phyloP scores from a whole-genome alignment of 139 green algal genomes.

The Choricystis sp. region DNA sequence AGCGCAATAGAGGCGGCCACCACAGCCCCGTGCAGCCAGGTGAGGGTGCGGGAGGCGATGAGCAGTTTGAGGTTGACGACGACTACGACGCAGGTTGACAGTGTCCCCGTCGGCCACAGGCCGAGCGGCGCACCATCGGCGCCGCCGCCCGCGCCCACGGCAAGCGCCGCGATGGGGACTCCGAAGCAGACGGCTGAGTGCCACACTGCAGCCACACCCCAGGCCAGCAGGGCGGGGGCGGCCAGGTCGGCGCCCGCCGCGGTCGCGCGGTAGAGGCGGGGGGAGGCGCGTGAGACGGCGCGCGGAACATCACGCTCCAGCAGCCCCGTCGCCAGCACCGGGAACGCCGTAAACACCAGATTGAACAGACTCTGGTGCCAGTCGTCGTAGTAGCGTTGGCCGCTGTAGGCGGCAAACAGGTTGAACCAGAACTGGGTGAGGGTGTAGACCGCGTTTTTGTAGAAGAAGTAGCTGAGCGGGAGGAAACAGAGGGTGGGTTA shows the following conservation, averaged over 20 bases:
- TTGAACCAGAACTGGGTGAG: slow-evolving; percentile 37
- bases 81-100: slow-evolving; percentile 22
- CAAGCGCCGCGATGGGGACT: slow-evolving; percentile 1
- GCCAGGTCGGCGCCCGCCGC: slow-evolving; percentile 28
- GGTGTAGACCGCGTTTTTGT: slow-evolving; percentile 26
- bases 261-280: slow-evolving; percentile 28
- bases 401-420: slow-evolving; percentile 11
- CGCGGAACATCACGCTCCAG: slow-evolving; percentile 40
- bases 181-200: slow-evolving; percentile 12
- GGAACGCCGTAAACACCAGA: slow-evolving; percentile 37
- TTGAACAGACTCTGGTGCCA: slow-evolving; percentile 27
- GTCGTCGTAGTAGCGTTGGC: slow-evolving; percentile 27
- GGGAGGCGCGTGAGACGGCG: slow-evolving; percentile 8
- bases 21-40: slow-evolving; percentile 15
- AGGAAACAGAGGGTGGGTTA: no score
- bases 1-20: slow-evolving; percentile 18
- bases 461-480: slow-evolving; percentile 35
- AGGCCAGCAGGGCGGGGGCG: slow-evolving; percentile 9
- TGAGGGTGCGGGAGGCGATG: slow-evolving; percentile 20
- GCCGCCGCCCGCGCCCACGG: neutral
- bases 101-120: slow-evolving; percentile 21
- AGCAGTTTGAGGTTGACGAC: slow-evolving; percentile 34
- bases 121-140: slow-evolving; percentile 14
- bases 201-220: slow-evolving; percentile 20
- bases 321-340: slow-evolving; percentile 31